These are phyloP conservation scores for Podospora sp. DNA, from an alignment of 495 filamentous ascomycete genomes.

Conservation along the genomic window DNA sequence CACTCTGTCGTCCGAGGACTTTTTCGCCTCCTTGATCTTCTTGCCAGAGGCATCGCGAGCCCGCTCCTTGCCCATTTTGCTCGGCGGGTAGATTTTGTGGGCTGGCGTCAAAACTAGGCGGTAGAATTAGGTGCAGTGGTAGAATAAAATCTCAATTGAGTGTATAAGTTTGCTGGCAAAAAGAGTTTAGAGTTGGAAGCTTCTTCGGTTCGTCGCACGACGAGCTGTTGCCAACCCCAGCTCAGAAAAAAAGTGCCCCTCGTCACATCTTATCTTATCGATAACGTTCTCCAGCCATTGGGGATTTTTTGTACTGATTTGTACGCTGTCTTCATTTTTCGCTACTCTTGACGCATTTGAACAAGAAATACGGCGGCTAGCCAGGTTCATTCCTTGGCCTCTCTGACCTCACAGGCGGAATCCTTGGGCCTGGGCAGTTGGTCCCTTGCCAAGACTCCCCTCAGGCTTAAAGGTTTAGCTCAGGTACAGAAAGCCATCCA, in stretches of 20 bases:
- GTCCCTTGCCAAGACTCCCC: background rate
- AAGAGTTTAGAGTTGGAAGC: background rate
- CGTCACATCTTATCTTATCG: conserved; percentile 5
- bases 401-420: background rate
- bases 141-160: background rate
- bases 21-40: conserved; percentile 15
- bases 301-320: too few relatives aligned
- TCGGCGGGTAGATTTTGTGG: background rate
- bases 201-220: background rate
- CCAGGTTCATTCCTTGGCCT: background rate
- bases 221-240: background rate
- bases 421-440: background rate
- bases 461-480: background rate
- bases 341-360: too few relatives aligned
- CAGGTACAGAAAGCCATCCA: background rate
- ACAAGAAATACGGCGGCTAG: too few relatives aligned
- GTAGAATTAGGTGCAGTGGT: background rate
- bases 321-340: too few relatives aligned
- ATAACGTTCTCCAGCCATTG: too few relatives aligned
- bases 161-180: too few relatives aligned
- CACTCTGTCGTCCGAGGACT: conserved; percentile 19
- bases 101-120: background rate
- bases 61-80: conserved; percentile 20
- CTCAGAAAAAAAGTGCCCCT: background rate
- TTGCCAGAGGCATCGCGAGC: conserved; percentile 3